These are phyloP conservation scores for Nicotiana obtusifolia DNA, from an alignment of 257 asterid genomes.

Conservation along the genomic window DNA sequence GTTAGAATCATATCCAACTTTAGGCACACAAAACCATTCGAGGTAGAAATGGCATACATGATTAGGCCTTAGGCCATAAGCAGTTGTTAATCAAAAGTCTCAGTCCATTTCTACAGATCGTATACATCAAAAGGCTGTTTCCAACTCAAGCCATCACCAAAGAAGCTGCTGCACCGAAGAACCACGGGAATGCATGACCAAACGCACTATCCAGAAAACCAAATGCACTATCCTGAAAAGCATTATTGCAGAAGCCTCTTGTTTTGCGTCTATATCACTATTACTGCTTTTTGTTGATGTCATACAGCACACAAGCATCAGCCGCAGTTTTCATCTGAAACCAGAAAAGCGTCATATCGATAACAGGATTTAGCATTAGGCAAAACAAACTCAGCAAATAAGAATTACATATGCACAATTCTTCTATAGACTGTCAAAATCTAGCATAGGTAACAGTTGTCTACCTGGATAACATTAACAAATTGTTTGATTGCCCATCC, in stretches of 20 bases:
- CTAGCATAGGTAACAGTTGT: not conserved
- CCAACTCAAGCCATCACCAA: slow-evolving; percentile 1
- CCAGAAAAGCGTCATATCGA: not conserved
- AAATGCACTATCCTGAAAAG: not conserved
- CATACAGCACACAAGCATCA: slow-evolving; percentile 80
- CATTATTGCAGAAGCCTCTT: not conserved
- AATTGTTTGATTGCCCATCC: slow-evolving; percentile 88
- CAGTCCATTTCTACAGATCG: not conserved
- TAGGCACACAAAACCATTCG: not conserved
- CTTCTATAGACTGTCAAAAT: not conserved
- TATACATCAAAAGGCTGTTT: not conserved
- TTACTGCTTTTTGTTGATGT: slow-evolving; percentile 66
- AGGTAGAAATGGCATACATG: not conserved
- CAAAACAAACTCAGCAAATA: not conserved
- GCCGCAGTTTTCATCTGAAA: slow-evolving; percentile 91
- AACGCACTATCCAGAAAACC: not conserved
- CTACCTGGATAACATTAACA: slow-evolving; percentile 80
- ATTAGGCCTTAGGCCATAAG: not conserved
- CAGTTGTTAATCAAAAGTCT: not conserved
- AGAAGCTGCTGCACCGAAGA: not conserved
- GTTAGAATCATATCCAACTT: not conserved
- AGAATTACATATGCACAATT: slow-evolving; percentile 1
- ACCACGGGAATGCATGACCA: not conserved
- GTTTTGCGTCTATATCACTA: not conserved
- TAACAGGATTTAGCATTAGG: not conserved